Evolutionary conservation across 2,329 filamentous ascomycete species (phyloP).

Genomic region (Gaeumannomyces tritici): DNA sequence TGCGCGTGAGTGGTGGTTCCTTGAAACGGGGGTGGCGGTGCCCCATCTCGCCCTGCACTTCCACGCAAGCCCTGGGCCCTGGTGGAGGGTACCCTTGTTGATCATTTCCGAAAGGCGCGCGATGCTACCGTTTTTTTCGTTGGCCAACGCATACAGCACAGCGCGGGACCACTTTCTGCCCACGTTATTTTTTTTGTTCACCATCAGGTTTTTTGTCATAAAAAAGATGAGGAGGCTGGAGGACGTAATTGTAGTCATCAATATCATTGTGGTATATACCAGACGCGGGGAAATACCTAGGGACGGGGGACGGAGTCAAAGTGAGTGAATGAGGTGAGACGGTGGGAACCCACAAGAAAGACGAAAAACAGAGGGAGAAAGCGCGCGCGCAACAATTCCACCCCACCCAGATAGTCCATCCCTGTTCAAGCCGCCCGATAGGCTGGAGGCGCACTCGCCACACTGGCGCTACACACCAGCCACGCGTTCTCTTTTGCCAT

Average conservation of each 20-base stretch:
- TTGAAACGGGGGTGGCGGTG: slow-evolving; percentile 4
- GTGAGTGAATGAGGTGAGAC: too few species aligned
- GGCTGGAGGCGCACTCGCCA: background rate
- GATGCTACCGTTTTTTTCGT: background rate
- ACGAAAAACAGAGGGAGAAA: background rate
- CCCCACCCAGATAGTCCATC: too few species aligned
- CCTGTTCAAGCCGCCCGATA: background rate
- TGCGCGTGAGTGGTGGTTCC: background rate
- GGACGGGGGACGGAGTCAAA: too few species aligned
- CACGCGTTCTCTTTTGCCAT: background rate
- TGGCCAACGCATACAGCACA: background rate
- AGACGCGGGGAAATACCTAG: too few species aligned
- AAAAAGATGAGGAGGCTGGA: too few species aligned
- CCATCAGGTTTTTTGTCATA: too few species aligned
- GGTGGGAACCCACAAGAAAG: too few species aligned
- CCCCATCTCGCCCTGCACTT: too few species aligned
- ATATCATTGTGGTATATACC: background rate
- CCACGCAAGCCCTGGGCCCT: background rate
- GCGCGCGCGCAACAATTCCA: background rate
- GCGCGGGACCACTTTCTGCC: too few species aligned
- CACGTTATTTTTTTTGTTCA: background rate
- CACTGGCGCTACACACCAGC: background rate
- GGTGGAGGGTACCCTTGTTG: background rate
- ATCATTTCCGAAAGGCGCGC: slow-evolving; percentile 1
- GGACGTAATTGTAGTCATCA: background rate